A percentile compares a stretch with the other conserved stretches of the same genome.
Evolutionary conservation across 2,329 filamentous ascomycete species (phyloP).

Genomic region (Helminthosporium solani): DNA sequence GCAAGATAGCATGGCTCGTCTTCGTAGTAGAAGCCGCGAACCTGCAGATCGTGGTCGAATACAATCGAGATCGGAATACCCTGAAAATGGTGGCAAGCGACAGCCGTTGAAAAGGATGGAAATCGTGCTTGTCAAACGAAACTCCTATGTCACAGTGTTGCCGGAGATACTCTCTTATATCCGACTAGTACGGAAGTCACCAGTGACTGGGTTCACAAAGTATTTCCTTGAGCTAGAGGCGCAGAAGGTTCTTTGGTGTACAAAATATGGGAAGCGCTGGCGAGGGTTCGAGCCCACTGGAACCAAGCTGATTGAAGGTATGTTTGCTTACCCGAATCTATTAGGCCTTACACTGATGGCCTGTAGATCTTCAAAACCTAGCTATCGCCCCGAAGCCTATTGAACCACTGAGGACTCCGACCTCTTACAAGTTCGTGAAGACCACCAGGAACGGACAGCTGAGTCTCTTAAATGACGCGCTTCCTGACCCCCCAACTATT

Average conservation of each 20-base stretch:
- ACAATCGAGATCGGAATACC: background rate
- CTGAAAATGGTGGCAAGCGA: conserved; percentile 10
- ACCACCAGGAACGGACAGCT: conserved; percentile 10
- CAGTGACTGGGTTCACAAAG: conserved; percentile 21
- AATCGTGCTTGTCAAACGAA: conserved; percentile 26
- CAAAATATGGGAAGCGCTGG: conserved; percentile 22
- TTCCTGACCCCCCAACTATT: conserved; percentile 11
- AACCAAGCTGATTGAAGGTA: conserved; percentile 22
- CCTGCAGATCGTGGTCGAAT: background rate
- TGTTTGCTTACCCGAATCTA: background rate
- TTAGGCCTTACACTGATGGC: conserved; percentile 1
- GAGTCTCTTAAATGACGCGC: conserved; percentile 5
- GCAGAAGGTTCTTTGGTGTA: conserved; percentile 24
- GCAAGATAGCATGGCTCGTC: conserved; percentile 5
- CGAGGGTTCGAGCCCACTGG: conserved; percentile 26
- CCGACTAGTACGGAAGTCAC: conserved; percentile 17
- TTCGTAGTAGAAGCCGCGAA: conserved; percentile 10
- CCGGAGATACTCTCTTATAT: conserved; percentile 21
- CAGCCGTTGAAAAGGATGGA: conserved; percentile 22
- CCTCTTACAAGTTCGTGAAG: conserved; percentile 17
- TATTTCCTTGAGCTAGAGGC: conserved; percentile 27
- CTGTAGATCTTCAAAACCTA: conserved; percentile 22
- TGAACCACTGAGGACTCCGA: conserved; percentile 18
- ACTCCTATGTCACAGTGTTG: conserved; percentile 15
- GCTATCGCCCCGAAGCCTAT: conserved; percentile 12